phyloP scores from a whole-genome alignment of 305 asterid species.

The Lippia alba region DNA sequence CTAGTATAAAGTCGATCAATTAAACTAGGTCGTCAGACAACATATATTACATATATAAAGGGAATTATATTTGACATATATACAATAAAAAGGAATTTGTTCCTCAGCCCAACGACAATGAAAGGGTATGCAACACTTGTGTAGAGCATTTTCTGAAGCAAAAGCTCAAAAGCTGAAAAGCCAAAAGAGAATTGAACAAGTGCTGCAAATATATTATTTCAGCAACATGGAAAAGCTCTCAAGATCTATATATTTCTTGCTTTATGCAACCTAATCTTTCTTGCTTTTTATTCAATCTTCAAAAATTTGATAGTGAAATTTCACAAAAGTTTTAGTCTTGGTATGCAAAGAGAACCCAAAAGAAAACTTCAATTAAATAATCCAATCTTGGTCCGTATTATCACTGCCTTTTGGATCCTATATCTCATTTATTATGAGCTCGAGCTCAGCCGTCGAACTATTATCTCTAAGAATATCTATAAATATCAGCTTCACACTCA shows the following conservation, averaged over 20 bases:
- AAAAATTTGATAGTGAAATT: conserved; percentile 20
- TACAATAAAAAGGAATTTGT: background rate
- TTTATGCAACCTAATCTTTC: background rate
- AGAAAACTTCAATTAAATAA: conserved; percentile 17
- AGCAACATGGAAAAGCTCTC: conserved; percentile 34
- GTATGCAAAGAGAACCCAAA: background rate
- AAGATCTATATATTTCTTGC: conserved; percentile 24
- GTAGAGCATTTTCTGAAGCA: background rate
- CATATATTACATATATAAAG: no score
- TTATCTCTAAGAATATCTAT: no score
- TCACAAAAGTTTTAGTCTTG: conserved; percentile 23
- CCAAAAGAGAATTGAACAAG: conserved; percentile 22
- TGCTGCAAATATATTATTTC: background rate
- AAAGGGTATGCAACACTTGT: conserved; percentile 17
- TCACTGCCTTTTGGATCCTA: no score
- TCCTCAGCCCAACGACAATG: background rate
- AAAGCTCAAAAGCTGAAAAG: conserved; percentile 15
- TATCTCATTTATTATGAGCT: no score
- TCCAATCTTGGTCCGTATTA: conserved; percentile 17
- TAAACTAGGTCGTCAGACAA: no score
- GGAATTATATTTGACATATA: no score
- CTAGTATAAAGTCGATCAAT: no score
- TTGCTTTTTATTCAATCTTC: conserved; percentile 6
- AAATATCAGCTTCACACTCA: no score
- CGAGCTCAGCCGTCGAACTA: no score